phyloP scores from a whole-genome alignment of 106 monocot genomes.

The Dendrobium chrysotoxum region DNA sequence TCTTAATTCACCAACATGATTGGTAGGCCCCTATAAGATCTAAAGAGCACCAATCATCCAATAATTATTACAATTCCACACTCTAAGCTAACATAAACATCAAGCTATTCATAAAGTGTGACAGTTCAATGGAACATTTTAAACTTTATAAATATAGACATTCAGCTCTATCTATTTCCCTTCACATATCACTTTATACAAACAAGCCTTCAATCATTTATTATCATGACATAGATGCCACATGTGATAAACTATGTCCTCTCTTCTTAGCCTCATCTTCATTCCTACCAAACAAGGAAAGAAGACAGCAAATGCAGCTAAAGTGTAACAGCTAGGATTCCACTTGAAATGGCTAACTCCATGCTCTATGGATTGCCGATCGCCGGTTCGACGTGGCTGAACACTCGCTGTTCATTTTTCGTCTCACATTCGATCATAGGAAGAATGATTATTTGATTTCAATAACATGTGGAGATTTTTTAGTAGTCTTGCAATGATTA shows the following conservation, averaged over 20 bases:
- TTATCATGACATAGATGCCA: background rate
- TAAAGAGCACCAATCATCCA: no score
- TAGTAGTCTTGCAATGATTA: background rate
- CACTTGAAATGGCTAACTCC: background rate
- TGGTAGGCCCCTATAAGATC: no score
- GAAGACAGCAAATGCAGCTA: background rate
- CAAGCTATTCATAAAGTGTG: background rate
- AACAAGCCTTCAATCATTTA: background rate
- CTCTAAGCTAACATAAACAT: no score
- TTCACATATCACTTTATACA: background rate
- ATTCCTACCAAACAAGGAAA: background rate
- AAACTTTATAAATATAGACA: no score
- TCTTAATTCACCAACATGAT: no score
- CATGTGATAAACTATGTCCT: background rate
- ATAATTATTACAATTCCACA: no score
- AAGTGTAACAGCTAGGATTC: background rate
- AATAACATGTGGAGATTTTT: background rate
- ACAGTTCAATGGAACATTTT: background rate
- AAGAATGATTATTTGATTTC: background rate
- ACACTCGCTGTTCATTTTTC: no score
- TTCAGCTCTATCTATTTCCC: background rate
- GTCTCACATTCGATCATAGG: no score
- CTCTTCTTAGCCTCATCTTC: background rate
- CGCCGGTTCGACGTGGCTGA: background rate
- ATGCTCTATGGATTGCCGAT: background rate